phyloP scores from a whole-genome alignment of 805 yeast genomes.

The Hanseniaspora jakobsenii region DNA sequence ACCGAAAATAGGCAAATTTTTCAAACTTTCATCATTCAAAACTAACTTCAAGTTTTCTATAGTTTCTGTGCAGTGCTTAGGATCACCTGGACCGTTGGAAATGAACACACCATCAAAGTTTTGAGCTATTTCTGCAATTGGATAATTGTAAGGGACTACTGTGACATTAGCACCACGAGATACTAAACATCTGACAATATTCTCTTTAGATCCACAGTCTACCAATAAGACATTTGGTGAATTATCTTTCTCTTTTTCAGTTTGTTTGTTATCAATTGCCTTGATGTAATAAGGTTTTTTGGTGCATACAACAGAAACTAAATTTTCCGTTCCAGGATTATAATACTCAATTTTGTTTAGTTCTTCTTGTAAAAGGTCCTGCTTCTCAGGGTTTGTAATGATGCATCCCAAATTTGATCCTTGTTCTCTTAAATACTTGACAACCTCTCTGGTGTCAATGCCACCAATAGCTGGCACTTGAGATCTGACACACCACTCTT shows the following conservation, averaged over 20 bases:
- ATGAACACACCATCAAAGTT: slow-evolving; percentile 91
- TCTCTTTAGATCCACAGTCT: slow-evolving; percentile 98
- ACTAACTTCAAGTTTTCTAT: slow-evolving; percentile 61
- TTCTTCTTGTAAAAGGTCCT: slow-evolving; percentile 18
- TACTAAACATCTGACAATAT: slow-evolving; percentile 85
- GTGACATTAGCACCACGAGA: slow-evolving; percentile 93
- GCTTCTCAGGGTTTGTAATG: slow-evolving; percentile 34
- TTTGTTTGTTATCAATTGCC: no score
- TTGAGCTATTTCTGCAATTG: slow-evolving; percentile 78
- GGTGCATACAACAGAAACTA: slow-evolving; percentile 89
- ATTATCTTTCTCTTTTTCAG: slow-evolving; percentile 29
- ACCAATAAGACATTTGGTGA: slow-evolving; percentile 77
- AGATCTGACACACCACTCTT: slow-evolving; percentile 92
- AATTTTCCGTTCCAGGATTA: slow-evolving; percentile 80
- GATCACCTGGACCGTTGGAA: slow-evolving; percentile 97
- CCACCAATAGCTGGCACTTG: slow-evolving; percentile 95
- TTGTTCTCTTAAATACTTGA: slow-evolving; percentile 82
- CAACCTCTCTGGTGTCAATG: slow-evolving; percentile 92
- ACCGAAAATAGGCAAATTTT: slow-evolving; percentile 83
- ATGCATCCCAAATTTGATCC: slow-evolving; percentile 91
- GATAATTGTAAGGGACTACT: slow-evolving; percentile 92
- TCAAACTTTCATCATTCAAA: slow-evolving; percentile 42
- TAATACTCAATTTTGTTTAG: slow-evolving; percentile 40
- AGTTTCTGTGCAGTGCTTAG: slow-evolving; percentile 76
- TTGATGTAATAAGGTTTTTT: slow-evolving; percentile 86